A percentile compares a stretch with the other conserved stretches of the same genome.
phyloP scores from a whole-genome alignment of 805 yeast genomes.

The Saccharomycopsis sp. region DNA sequence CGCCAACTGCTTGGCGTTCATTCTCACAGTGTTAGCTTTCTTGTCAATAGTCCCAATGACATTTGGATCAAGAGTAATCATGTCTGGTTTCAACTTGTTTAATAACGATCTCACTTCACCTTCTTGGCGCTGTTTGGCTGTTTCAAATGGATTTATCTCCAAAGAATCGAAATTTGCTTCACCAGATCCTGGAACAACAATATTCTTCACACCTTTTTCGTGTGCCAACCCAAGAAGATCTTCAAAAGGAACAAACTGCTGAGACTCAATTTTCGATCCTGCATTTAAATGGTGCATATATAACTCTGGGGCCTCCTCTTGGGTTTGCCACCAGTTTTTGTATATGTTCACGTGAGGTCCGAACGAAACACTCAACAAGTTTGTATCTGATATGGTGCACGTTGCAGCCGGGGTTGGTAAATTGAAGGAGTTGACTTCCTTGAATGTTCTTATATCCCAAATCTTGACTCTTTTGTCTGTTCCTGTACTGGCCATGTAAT shows the following conservation, averaged over 20 bases:
- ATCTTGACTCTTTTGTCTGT: slow-evolving; percentile 76
- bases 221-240: slow-evolving; percentile 93
- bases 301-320: slow-evolving; percentile 17
- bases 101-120: slow-evolving; percentile 77
- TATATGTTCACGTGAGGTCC: slow-evolving; percentile 92
- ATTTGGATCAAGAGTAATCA: slow-evolving; percentile 84
- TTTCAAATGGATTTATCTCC: slow-evolving; percentile 87
- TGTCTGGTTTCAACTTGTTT: slow-evolving; percentile 85
- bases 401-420: slow-evolving; percentile 81
- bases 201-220: slow-evolving; percentile 63
- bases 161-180: slow-evolving; percentile 95
- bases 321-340: slow-evolving; percentile 65
- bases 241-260: slow-evolving; percentile 85
- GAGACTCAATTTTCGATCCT: slow-evolving; percentile 59
- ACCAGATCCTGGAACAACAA: slow-evolving; percentile 93
- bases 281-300: slow-evolving; percentile 87
- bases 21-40: slow-evolving; percentile 52
- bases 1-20: slow-evolving; percentile 50
- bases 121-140: slow-evolving; percentile 89
- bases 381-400: slow-evolving; percentile 76
- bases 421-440: slow-evolving; percentile 51
- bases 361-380: slow-evolving; percentile 83
- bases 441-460: slow-evolving; percentile 87
- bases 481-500: slow-evolving; percentile 89
- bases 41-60: slow-evolving; percentile 78